A percentile compares a stretch with the other conserved stretches of the same genome.
phyloP scores from a whole-genome alignment of 192 early-diverging fungal species.

The Chytriomyces sp. region DNA sequence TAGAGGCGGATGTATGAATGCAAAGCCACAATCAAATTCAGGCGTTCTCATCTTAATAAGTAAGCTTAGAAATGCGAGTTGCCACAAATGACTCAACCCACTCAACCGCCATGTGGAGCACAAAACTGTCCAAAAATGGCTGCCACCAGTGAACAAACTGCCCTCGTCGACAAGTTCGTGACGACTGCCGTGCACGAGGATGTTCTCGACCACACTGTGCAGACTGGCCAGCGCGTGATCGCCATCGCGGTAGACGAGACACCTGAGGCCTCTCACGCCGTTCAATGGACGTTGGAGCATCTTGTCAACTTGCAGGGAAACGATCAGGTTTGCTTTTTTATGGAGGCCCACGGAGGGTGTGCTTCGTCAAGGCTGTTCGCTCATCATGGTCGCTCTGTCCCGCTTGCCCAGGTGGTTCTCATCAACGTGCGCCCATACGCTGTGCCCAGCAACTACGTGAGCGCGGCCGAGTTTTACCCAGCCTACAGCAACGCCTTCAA shows the following conservation, averaged over 20 bases:
- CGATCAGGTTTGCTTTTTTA: conserved; percentile 25
- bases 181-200: not conserved
- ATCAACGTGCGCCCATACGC: conserved; percentile 10
- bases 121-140: too few relatives aligned
- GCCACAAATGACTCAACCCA: too few relatives aligned
- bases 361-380: too few relatives aligned
- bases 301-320: not conserved
- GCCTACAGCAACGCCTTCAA: not conserved
- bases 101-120: too few relatives aligned
- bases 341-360: too few relatives aligned
- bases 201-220: too few relatives aligned
- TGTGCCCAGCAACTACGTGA: not conserved
- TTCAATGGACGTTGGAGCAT: conserved; percentile 41
- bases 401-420: conserved; percentile 24
- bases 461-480: not conserved
- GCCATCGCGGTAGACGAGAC: conserved; percentile 39
- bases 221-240: conserved; percentile 31
- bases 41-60: too few relatives aligned
- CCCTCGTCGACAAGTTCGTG: conserved; percentile 8
- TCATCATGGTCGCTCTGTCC: too few relatives aligned
- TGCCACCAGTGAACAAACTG: too few relatives aligned
- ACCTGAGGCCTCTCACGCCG: conserved; percentile 10
- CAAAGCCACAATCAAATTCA: too few relatives aligned
- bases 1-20: too few relatives aligned
- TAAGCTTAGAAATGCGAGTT: too few relatives aligned